Conservation (phyloP, 345 rosid genomes). For the Salix purpurea region DNA sequence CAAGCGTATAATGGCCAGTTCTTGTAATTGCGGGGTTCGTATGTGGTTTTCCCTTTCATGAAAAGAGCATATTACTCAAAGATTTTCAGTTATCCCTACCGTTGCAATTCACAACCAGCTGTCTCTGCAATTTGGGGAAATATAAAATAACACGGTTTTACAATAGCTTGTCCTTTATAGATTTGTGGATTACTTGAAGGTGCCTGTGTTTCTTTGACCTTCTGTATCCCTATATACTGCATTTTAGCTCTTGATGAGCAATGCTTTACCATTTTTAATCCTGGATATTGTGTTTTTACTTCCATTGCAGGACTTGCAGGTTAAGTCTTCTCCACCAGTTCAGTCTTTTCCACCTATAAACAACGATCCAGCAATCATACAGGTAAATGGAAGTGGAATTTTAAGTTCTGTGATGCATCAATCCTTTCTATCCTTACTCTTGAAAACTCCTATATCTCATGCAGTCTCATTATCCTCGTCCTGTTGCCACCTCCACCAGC, state of each 20-base stretch:
- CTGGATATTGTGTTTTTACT: not conserved
- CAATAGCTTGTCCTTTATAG: not conserved
- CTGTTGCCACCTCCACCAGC: conserved; percentile 49
- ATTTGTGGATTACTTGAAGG: not conserved
- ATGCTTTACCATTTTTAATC: not conserved
- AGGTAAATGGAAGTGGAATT: conserved; percentile 40
- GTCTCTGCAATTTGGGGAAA: not conserved
- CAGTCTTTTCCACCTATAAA: conserved; percentile 62
- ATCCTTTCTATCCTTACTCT: not conserved
- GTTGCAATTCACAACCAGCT: not conserved
- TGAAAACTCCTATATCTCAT: conserved; percentile 5
- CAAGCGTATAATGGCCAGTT: not conserved
- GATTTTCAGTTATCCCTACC: not conserved
- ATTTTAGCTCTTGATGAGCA: not conserved
- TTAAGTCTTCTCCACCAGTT: conserved; percentile 80
- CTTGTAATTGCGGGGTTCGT: not conserved
- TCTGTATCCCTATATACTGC: not conserved
- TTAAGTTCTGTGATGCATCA: not conserved
- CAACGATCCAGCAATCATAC: conserved; percentile 93
- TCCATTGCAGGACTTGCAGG: conserved; percentile 78
- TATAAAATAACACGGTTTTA: not conserved
- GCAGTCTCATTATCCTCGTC: conserved; percentile 87
- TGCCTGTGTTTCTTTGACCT: not conserved
- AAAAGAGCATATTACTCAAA: not conserved
- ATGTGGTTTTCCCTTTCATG: not conserved